Evolutionary conservation across 805 yeast species (phyloP).

Genomic region (Ascoidea asiatica): DNA sequence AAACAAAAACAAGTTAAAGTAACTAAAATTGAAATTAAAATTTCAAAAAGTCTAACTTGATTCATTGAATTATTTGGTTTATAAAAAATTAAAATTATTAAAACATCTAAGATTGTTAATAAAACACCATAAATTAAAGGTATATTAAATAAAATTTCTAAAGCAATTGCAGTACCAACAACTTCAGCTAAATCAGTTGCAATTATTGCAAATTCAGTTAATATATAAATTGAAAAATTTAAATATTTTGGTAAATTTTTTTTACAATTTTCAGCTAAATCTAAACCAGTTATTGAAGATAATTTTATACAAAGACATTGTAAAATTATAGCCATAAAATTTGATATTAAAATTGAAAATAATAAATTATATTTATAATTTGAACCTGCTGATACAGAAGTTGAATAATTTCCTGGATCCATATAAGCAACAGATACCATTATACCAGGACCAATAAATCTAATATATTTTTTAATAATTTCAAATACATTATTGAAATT

Average conservation of each 20-base stretch:
- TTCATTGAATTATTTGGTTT: constrained; percentile 64
- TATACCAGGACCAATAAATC: constrained; percentile 69
- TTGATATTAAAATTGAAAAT: constrained; percentile 52
- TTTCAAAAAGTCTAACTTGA: constrained; percentile 65
- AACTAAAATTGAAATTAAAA: constrained; percentile 59
- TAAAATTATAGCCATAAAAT: constrained; percentile 57
- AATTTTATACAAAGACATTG: constrained; percentile 62
- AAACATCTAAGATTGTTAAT: constrained; percentile 70
- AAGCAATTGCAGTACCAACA: constrained; percentile 82
- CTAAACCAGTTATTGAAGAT: constrained; percentile 71
- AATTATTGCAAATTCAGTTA: constrained; percentile 78
- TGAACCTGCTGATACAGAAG: constrained; percentile 73
- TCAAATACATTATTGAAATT: too few species aligned
- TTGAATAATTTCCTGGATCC: constrained; percentile 80
- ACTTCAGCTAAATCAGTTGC: constrained; percentile 93
- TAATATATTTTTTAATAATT: constrained; percentile 31
- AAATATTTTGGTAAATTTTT: constrained; percentile 47
- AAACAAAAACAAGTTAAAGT: constrained; percentile 67
- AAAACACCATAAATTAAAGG: constrained; percentile 68
- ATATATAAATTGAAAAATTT: constrained; percentile 44
- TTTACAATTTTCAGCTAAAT: constrained; percentile 67
- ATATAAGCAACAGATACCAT: constrained; percentile 71
- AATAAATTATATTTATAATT: constrained; percentile 54
- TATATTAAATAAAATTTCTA: constrained; percentile 60
- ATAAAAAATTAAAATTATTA: constrained; percentile 67